A percentile compares a stretch with the other conserved stretches of the same genome.
These are phyloP conservation scores for Albatrellus sp. DNA, from an alignment of 1,284 basidiomycete species.

Conservation along the genomic window DNA sequence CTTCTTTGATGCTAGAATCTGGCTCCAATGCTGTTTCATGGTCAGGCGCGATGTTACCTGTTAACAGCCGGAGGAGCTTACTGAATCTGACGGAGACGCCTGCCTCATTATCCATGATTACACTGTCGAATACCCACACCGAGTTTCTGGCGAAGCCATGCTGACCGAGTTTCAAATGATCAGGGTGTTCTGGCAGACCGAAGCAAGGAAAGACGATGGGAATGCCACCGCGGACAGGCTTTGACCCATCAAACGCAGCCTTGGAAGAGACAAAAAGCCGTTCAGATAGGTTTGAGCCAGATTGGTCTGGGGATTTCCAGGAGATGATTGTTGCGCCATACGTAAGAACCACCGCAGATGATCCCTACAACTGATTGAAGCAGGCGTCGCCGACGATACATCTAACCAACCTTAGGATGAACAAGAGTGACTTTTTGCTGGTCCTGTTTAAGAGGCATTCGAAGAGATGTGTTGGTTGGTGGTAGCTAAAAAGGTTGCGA, in stretches of 20 bases:
- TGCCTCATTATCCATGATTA: constrained; percentile 57
- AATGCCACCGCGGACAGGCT: constrained; percentile 73
- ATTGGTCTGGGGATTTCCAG: constrained; percentile 38
- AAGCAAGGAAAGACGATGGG: constrained; percentile 82
- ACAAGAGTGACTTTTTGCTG: no score
- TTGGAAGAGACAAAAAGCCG: constrained; percentile 70
- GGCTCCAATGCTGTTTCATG: constrained; percentile 43
- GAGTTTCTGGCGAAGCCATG: constrained; percentile 79
- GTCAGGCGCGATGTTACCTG: not conserved
- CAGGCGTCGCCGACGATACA: no score
- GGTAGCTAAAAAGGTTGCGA: no score
- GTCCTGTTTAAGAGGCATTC: no score
- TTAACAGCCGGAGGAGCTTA: constrained; percentile 24
- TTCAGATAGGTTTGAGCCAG: constrained; percentile 34
- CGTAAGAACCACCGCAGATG: constrained; percentile 56
- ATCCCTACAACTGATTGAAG: constrained; percentile 33
- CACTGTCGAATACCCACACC: constrained; percentile 53
- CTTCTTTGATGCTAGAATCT: constrained; percentile 39
- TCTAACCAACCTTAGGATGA: no score
- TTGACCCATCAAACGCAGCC: constrained; percentile 62
- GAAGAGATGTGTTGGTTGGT: no score
- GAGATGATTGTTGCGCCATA: constrained; percentile 80
- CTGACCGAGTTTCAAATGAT: constrained; percentile 63
- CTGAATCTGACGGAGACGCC: constrained; percentile 66
- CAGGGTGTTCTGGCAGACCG: constrained; percentile 60